Evolutionary conservation across 306 rosid genomes (phyloP).

Genomic region (Castanea sativa): DNA sequence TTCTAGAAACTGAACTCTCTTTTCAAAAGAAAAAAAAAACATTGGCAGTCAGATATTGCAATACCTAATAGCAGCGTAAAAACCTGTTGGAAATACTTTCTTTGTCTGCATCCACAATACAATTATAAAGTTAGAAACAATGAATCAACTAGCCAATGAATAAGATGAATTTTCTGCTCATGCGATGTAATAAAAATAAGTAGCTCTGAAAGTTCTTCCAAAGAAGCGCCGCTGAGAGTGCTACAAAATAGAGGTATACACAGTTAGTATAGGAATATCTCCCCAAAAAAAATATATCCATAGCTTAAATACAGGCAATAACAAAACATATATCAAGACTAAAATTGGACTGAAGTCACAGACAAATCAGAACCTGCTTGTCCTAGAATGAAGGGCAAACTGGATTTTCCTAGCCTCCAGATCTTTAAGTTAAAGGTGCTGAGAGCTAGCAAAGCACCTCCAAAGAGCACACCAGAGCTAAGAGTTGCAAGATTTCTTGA

Average conservation of each 20-base stretch:
- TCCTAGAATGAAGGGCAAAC: slow-evolving; percentile 80
- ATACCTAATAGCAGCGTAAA: slow-evolving; percentile 64
- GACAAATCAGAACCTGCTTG: slow-evolving; percentile 67
- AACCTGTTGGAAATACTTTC: slow-evolving; percentile 67
- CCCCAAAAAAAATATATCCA: not conserved
- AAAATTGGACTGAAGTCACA: not conserved
- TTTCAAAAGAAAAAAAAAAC: not conserved
- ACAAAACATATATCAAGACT: slow-evolving; percentile 12
- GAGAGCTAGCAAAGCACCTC: slow-evolving; percentile 84
- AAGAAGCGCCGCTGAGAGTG: slow-evolving; percentile 58
- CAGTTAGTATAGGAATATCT: not conserved
- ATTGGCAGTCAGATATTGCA: slow-evolving; percentile 8
- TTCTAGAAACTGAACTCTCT: not conserved
- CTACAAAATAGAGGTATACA: slow-evolving; percentile 37
- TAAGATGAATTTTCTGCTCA: slow-evolving; percentile 6
- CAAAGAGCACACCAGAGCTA: slow-evolving; percentile 59
- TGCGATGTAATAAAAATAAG: slow-evolving; percentile 49
- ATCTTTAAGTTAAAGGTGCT: slow-evolving; percentile 87
- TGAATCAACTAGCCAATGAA: slow-evolving; percentile 2
- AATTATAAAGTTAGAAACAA: not conserved
- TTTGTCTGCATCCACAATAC: slow-evolving; percentile 60
- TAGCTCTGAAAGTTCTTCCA: slow-evolving; percentile 79
- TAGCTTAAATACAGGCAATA: not conserved
- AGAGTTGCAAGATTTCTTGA: slow-evolving; percentile 68
- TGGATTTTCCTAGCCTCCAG: slow-evolving; percentile 93